phyloP scores from a whole-genome alignment of 2,329 filamentous ascomycete genomes.

The Xylariales sp. region DNA sequence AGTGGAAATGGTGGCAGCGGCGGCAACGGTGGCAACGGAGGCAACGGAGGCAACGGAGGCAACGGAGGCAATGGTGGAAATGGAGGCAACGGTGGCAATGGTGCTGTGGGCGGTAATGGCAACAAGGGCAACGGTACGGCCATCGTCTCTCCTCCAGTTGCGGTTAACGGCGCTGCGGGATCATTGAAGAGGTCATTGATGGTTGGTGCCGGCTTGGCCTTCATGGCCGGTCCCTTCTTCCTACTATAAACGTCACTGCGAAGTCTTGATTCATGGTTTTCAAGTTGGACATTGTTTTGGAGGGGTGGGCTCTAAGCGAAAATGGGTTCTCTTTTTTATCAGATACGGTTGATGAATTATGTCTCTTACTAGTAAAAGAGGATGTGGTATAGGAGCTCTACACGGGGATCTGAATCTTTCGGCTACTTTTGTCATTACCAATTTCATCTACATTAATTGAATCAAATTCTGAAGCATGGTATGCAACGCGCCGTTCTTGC shows the following conservation, averaged over 20 bases:
- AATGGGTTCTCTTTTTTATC: slow-evolving; percentile 34
- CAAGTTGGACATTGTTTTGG: slow-evolving; percentile 10
- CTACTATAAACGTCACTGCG: slow-evolving; percentile 44
- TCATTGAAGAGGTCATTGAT: slow-evolving; percentile 47
- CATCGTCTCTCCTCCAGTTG: slow-evolving; percentile 23
- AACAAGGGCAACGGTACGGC: slow-evolving; percentile 31
- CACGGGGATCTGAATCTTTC: slow-evolving; percentile 17
- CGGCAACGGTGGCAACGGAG: slow-evolving; percentile 1
- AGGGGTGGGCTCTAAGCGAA: not conserved
- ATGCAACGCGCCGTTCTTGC: not conserved
- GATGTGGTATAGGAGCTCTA: slow-evolving; percentile 18
- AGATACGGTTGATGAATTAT: slow-evolving; percentile 42
- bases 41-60: slow-evolving; percentile 10
- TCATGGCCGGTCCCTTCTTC: slow-evolving; percentile 47
- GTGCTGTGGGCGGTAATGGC: slow-evolving; percentile 36
- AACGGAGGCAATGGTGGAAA: slow-evolving; percentile 7
- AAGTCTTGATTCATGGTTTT: slow-evolving; percentile 12
- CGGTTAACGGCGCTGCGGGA: slow-evolving; percentile 44
- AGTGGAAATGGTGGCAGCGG: slow-evolving; percentile 3
- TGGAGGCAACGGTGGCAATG: slow-evolving; percentile 15
- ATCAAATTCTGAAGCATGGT: not conserved
- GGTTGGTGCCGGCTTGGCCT: slow-evolving; percentile 44
- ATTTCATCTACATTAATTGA: slow-evolving; percentile 26
- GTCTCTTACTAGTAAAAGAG: slow-evolving; percentile 23
- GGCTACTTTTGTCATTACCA: slow-evolving; percentile 9